A percentile compares a stretch with the other conserved stretches of the same genome.
These are phyloP conservation scores for Cupressus sempervirens DNA, from an alignment of 75 land plant genomes.

Conservation along the genomic window DNA sequence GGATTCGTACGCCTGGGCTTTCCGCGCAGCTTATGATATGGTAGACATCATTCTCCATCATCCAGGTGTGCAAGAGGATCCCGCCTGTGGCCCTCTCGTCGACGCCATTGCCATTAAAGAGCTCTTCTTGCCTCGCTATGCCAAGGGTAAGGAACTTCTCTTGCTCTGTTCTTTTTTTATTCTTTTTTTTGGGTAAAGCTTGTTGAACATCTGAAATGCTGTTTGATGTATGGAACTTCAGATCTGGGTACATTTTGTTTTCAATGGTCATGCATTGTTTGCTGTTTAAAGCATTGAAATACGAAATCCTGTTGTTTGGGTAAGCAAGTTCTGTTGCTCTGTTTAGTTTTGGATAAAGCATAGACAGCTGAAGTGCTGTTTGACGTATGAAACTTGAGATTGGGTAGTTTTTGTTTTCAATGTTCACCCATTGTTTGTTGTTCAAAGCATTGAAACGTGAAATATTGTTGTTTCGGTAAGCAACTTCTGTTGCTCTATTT, in stretches of 20 bases:
- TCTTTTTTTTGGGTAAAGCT: background rate
- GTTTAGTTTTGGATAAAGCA: background rate
- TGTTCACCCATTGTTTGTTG: no score
- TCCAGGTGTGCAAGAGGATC: slow-evolving; percentile 20
- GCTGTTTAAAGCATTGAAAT: no score
- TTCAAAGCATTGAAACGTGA: no score
- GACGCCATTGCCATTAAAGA: slow-evolving; percentile 21
- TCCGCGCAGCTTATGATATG: slow-evolving; percentile 18
- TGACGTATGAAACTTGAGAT: slow-evolving; percentile 22
- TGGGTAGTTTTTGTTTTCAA: no score
- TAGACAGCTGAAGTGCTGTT: background rate
- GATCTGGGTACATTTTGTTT: no score
- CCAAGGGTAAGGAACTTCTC: slow-evolving; percentile 4
- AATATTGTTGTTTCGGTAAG: background rate
- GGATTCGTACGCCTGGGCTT: slow-evolving; percentile 33
- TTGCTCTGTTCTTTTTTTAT: no score
- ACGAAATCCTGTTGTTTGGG: background rate
- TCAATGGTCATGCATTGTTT: no score
- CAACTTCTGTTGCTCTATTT: background rate
- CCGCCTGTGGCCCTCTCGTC: slow-evolving; percentile 21
- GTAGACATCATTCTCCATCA: slow-evolving; percentile 22
- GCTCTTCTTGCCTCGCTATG: slow-evolving; percentile 10
- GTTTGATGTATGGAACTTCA: slow-evolving; percentile 19
- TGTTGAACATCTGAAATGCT: background rate
- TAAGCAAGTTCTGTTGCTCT: background rate